A percentile compares a stretch with the other conserved stretches of the same genome.
phyloP scores from a whole-genome alignment of 108 stramenopile genomes.

The Cylindrotheca closterium region DNA sequence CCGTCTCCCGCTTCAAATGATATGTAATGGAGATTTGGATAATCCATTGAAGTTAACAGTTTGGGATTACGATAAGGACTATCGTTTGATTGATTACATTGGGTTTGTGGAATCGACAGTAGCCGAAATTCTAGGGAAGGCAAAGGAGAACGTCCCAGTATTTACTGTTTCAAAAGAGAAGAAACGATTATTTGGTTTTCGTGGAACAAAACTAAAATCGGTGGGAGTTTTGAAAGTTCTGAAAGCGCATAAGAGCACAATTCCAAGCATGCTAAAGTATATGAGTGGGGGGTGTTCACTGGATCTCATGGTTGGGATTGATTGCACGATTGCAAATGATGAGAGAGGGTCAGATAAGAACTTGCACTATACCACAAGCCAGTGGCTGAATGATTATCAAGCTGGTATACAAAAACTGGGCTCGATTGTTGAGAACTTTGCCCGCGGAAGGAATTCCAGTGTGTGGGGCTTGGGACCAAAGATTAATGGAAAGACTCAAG shows the following conservation, averaged over 20 bases:
- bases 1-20: conserved; percentile 47
- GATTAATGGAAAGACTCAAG: conserved; percentile 47
- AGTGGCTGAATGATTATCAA: conserved; percentile 72
- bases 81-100: conserved; percentile 34
- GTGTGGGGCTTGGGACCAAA: conserved; percentile 92
- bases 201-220: conserved; percentile 37
- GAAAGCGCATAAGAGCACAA: conserved; percentile 33
- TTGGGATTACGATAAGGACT: conserved; percentile 55
- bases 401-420: conserved; percentile 76
- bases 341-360: conserved; percentile 41
- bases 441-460: conserved; percentile 56
- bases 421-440: conserved; percentile 59
- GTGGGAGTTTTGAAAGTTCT: conserved; percentile 47
- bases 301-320: conserved; percentile 75
- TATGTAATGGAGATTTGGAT: conserved; percentile 55
- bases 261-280: conserved; percentile 61
- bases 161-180: conserved; percentile 46
- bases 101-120: conserved; percentile 65
- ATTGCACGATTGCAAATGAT: conserved; percentile 69
- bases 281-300: conserved; percentile 59
- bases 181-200: conserved; percentile 31
- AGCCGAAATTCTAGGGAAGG: conserved; percentile 36
- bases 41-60: conserved; percentile 59
- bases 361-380: conserved; percentile 45
- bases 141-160: conserved; percentile 37